Evolutionary conservation across 2,329 filamentous ascomycete genomes (phyloP), one percentile per base, ranked within the genome.

Genomic region (Scedosporium dehoogii): DNA sequence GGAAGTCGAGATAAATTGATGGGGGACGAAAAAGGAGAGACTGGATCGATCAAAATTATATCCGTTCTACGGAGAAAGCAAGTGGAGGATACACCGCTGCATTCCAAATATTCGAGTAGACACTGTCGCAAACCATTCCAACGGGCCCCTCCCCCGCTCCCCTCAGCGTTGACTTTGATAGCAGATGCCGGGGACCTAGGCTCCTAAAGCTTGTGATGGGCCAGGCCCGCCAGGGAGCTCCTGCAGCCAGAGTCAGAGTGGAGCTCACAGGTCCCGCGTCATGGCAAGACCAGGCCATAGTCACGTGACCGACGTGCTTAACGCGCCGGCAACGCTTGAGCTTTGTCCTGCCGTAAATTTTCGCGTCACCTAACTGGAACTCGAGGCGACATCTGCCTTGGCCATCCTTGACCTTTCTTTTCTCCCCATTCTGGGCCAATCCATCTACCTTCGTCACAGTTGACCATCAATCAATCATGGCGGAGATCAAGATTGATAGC

Each of bases 401-500:
- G 14, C 25, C 44, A 21, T 18, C 29, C 29, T 21, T 21, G 4
- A 29, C 51, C 10, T 23, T 16, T 18, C 14, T 46, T 33, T 42
- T 29, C 46, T 46, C 29, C 44, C 10, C 10, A 38, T 38, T 23
- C 38, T 29, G 7, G 18, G 33, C 42, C 23, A 58, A 42, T 58
- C 42, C 46, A 57, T 57, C 58, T 23, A 21, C 55, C 55, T 53
- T 10, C 53, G 53, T 62, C 60, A 18, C 44, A 41, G 10, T 56
- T 57, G 18, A 38, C 41, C n/a, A 59, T 53, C 57, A 23, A 58
- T 18, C n/a, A 48, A 63, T 44, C 58, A 86, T 86, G 85, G 82
- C 81, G 72, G 90, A 96, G 77, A 96, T 99, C 79, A 91, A 90
- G 79, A 97, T 99, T 80, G 92, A 97, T 81, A 90, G 88, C 79